Conservation (phyloP, 208 protist genomes). For the Trypanosoma theileri region DNA sequence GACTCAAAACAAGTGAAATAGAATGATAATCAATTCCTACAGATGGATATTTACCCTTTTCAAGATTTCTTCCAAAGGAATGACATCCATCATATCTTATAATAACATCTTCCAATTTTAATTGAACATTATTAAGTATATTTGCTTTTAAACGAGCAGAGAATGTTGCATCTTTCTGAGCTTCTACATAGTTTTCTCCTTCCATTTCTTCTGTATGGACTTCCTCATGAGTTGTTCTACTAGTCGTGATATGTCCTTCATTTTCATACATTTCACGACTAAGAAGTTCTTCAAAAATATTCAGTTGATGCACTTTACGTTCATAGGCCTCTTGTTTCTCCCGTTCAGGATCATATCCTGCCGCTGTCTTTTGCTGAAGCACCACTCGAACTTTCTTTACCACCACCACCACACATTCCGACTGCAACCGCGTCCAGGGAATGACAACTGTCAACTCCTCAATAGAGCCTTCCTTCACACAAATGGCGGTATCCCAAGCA, state of each 20-base stretch:
- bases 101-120: slow-evolving; percentile 52
- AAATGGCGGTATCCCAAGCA: slow-evolving; percentile 56
- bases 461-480: slow-evolving; percentile 59
- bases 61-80: background rate
- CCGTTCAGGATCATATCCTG: slow-evolving; percentile 47
- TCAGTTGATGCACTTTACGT: slow-evolving; percentile 48
- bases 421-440: slow-evolving; percentile 75
- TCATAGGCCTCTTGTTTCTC: slow-evolving; percentile 45
- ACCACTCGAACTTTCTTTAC: slow-evolving; percentile 57
- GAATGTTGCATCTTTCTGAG: slow-evolving; percentile 53
- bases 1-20: slow-evolving; percentile 36
- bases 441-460: slow-evolving; percentile 68
- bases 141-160: slow-evolving; percentile 66
- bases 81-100: slow-evolving; percentile 53
- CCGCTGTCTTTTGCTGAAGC: slow-evolving; percentile 53
- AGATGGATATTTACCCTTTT: background rate
- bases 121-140: slow-evolving; percentile 79
- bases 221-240: background rate
- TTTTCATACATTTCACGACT: slow-evolving; percentile 19
- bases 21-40: slow-evolving; percentile 8
- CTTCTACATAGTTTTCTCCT: background rate
- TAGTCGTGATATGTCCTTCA: slow-evolving; percentile 5
- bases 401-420: slow-evolving; percentile 65
- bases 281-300: slow-evolving; percentile 46
- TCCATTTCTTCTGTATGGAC: background rate